Evolutionary conservation across 768 basidiomycete genomes (phyloP), one percentile per base, ranked within the genome.

Genomic region (Calvatia gigantea): DNA sequence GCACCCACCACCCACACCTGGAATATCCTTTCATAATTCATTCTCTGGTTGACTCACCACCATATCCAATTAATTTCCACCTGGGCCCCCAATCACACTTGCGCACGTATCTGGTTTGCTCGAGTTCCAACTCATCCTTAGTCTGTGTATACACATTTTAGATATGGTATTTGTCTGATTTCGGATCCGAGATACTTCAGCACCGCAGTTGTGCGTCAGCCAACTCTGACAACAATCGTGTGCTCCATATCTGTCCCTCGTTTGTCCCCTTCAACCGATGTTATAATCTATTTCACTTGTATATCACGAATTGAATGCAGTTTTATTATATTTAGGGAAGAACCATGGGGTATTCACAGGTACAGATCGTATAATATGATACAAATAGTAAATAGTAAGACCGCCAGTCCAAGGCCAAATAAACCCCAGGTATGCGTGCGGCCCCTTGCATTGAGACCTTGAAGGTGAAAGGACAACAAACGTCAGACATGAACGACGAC

Each of bases 1-100:
- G 61, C 58, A 50, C 54, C 54, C 63, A 54, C 62, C 54, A 51
- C 60, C 56, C 33, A 45, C 27, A 27, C 43, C 33, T 37, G 47
- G 52, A 49, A 37, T 56, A 43, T 47, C 46, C 28, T 19, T 28
- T 43, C 29, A 28, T 39, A 38, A n/a, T 28, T 43, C 29, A 28
- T 39, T 17, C 39, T 25, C 33, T 32, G 28, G 46, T 45, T 25
- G 39, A 23, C 31, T 54, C 25, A 19, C 21, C 33, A 35, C 32
- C 19, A 14, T 21, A 21, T n/a, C n/a, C n/a, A n/a, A n/a, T n/a
- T n/a, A n/a, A 21, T 15, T 19, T 15, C 33, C 23, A 15, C 7
- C 35, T 37, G 11, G 33, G n/a, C 42, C 25, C 37, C 25, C 37
- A 53, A 31, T 44, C 53, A 43, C 11, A 31, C 25, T 37, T 31